A percentile compares a stretch with the other conserved stretches of the same genome.
phyloP scores from a whole-genome alignment of 2,329 filamentous ascomycete species.

The Fusarium miscanthi region DNA sequence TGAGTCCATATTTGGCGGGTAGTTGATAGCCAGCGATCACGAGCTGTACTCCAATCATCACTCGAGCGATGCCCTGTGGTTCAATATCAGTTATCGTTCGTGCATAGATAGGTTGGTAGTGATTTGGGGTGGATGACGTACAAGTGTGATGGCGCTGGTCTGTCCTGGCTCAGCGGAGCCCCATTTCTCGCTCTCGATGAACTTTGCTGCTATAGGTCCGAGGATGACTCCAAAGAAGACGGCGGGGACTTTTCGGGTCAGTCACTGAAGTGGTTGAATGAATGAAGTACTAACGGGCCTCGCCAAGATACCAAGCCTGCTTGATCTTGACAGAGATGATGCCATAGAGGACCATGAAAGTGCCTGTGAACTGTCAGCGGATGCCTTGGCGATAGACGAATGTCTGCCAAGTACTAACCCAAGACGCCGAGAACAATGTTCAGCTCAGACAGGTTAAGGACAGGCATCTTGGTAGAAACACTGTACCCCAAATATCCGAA shows the following conservation, averaged over 20 bases:
- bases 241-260: conserved; percentile 59
- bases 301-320: conserved; percentile 63
- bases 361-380: conserved; percentile 46
- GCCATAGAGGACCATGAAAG: conserved; percentile 61
- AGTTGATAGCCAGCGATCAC: conserved; percentile 72
- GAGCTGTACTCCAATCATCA: conserved; percentile 72
- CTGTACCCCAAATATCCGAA: not conserved
- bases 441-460: not conserved
- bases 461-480: not conserved
- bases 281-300: conserved; percentile 57
- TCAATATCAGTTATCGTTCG: not conserved
- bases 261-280: not conserved
- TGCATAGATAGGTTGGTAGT: not conserved
- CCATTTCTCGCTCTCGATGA: conserved; percentile 57
- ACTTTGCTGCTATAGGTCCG: conserved; percentile 64
- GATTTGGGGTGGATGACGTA: conserved; percentile 8
- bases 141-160: conserved; percentile 55
- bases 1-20: conserved; percentile 64
- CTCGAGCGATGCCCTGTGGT: conserved; percentile 59
- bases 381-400: not conserved
- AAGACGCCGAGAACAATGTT: not conserved
- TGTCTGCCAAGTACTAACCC: not conserved
- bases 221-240: conserved; percentile 64
- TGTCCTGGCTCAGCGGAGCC: conserved; percentile 43
- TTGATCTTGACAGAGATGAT: conserved; percentile 64